Evolutionary conservation across 2,329 filamentous ascomycete species (phyloP).

Genomic region (Fusarium sacchari): DNA sequence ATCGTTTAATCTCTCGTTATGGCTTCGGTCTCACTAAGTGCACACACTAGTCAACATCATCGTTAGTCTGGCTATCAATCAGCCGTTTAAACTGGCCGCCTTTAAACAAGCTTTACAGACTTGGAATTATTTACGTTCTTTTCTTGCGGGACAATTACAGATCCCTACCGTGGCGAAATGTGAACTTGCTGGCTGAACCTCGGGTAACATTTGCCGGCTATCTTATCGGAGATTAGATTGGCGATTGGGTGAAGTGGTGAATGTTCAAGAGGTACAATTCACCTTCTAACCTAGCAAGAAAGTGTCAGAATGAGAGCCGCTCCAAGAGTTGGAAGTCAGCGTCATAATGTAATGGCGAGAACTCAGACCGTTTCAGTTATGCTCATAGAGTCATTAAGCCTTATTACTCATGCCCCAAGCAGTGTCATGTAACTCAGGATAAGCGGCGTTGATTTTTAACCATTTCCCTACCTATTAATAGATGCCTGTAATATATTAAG

Average conservation of each 20-base stretch:
- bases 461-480: accelerated
- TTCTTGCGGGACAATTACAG: not conserved
- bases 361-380: too few species aligned
- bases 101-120: accelerated
- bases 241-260: not conserved
- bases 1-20: not conserved
- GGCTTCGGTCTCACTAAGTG: not conserved
- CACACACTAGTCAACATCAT: not conserved
- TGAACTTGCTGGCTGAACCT: not conserved
- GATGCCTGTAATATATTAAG: too few species aligned
- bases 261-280: not conserved
- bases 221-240: not conserved
- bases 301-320: accelerated
- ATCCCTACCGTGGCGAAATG: not conserved
- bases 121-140: not conserved
- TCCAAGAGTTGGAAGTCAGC: accelerated
- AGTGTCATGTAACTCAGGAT: not conserved
- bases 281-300: too few species aligned
- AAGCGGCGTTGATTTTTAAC: not conserved
- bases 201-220: not conserved
- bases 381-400: too few species aligned
- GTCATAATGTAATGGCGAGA: not conserved
- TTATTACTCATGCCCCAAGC: not conserved
- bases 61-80: not conserved
- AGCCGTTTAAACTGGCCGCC: accelerated